Base-by-base conservation (phyloP, 2,329 filamentous ascomycete genomes). In the Colletotrichum aenigma region DNA sequence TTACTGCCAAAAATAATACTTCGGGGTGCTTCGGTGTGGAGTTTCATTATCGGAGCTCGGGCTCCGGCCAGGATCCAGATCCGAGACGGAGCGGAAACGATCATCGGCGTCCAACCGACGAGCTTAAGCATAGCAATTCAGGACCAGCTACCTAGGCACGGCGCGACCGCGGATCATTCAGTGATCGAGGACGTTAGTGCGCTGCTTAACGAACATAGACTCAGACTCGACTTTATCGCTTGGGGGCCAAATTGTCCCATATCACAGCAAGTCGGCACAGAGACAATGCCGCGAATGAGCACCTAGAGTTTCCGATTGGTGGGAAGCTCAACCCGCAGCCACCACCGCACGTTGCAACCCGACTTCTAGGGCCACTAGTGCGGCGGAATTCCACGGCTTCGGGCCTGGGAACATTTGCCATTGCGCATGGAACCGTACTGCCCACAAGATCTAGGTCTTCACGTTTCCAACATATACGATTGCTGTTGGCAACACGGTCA, bases 381-480 rank as follows among this genome's bases (percentile, higher is more conserved):
- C 64, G 43, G 48, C 64, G 73, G 73, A 75, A 68, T 69, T 76
- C 74, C 74, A 76, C 74, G 16, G 32, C 43, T 16, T 28, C 28
- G 64, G 24, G 38, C 43, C 28, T 52, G 43, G 61, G n/a, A 10
- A 32, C 34, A 32, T n/a, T 7, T 52, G 43, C 43, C 43, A 21
- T 52, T 52, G 43, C 43, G n/a, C n/a, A 52, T 13, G 28, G 15
- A 16, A 58, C 55, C 24, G n/a, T 8, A 32, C 24, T 26, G 24
- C 7, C 21, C 30, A 26, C 61, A 21, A 43, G 34, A n/a, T 66
- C 28, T 15, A 48, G 36, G 13, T 18, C 36, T 48, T 30, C 38
- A 48, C 18, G 16, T 48, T 65, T 24, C 16, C 43, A 52, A 52
- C n/a, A 24, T 1, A 24, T 21, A 52, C n/a, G n/a, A 52, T 21